Evolutionary conservation across 352 stramenopile genomes (phyloP).

Genomic region (Phytophthora sp.): DNA sequence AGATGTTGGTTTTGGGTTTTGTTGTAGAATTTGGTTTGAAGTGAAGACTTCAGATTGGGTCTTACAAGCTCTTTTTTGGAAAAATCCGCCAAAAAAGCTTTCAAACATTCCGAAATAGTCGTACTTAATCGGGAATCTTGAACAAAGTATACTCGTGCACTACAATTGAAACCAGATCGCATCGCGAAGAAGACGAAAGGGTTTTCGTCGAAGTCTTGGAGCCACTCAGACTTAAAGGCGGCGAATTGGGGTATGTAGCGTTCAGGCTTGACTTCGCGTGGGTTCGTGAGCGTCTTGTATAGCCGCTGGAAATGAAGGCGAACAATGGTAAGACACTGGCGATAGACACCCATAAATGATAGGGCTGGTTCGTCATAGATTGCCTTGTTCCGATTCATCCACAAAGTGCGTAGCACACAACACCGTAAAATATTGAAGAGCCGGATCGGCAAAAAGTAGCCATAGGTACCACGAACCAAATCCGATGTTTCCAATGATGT

Average conservation of each 20-base stretch:
- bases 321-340: not conserved
- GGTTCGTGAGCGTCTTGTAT: constrained; percentile 4
- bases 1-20: too few species aligned
- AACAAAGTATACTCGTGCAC: too few species aligned
- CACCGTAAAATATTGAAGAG: constrained; percentile 13
- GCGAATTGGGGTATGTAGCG: constrained; percentile 1
- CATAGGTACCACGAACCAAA: not conserved
- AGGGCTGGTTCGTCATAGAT: not conserved
- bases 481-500: not conserved
- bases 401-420: constrained; percentile 7
- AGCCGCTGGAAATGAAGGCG: constrained; percentile 5
- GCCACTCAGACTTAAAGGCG: not conserved
- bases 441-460: not conserved
- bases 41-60: too few species aligned
- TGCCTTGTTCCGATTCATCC: constrained; percentile 16
- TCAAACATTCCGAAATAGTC: too few species aligned
- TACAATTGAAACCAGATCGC: too few species aligned
- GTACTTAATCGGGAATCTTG: too few species aligned
- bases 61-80: too few species aligned
- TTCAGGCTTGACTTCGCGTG: too few species aligned
- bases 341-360: not conserved
- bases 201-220: constrained; percentile 2
- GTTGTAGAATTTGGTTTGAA: too few species aligned
- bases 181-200: not conserved
- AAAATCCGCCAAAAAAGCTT: too few species aligned